Percentiles rank a stretch among this genome's conserved stretches.
These are phyloP conservation scores for Tricholoma furcatifolium DNA, from an alignment of 768 basidiomycete genomes.

Conservation along the genomic window DNA sequence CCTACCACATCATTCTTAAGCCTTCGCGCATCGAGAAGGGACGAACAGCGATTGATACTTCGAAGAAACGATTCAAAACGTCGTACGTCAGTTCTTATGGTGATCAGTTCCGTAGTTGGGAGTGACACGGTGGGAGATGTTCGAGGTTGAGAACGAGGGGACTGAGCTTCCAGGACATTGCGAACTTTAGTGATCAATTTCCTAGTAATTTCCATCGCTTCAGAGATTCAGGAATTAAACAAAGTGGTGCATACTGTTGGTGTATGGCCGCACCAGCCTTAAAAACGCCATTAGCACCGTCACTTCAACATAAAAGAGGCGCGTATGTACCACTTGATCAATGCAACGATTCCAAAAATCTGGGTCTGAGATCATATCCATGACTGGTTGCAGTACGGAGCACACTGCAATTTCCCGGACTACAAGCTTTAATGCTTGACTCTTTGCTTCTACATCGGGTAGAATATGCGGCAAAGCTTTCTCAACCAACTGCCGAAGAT, in stretches of 20 bases:
- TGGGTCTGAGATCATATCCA: slow-evolving; percentile 92
- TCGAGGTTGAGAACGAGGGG: slow-evolving; percentile 51
- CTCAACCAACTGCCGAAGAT: slow-evolving; percentile 72
- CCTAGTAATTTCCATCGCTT: slow-evolving; percentile 39
- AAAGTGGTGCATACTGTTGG: slow-evolving; percentile 37
- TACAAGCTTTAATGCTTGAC: slow-evolving; percentile 68
- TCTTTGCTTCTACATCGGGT: slow-evolving; percentile 72
- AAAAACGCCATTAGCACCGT: neutral
- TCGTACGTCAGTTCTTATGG: slow-evolving; percentile 73
- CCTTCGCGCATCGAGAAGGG: slow-evolving; percentile 83
- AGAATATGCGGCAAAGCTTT: slow-evolving; percentile 70
- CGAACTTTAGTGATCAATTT: slow-evolving; percentile 87
- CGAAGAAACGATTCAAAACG: slow-evolving; percentile 91
- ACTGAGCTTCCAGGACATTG: slow-evolving; percentile 78
- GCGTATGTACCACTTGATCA: slow-evolving; percentile 78
- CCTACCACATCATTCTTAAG: slow-evolving; percentile 90
- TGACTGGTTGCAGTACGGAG: slow-evolving; percentile 78
- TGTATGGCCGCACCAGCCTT: slow-evolving; percentile 53
- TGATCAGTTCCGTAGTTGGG: slow-evolving; percentile 64
- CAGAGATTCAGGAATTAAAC: neutral
- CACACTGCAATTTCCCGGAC: slow-evolving; percentile 83
- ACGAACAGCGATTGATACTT: slow-evolving; percentile 79
- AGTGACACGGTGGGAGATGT: slow-evolving; percentile 36
- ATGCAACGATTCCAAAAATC: slow-evolving; percentile 97
- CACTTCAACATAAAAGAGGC: neutral